These are phyloP conservation scores for Penicillium malachiteum DNA, from an alignment of 495 filamentous ascomycete genomes.

Conservation along the genomic window DNA sequence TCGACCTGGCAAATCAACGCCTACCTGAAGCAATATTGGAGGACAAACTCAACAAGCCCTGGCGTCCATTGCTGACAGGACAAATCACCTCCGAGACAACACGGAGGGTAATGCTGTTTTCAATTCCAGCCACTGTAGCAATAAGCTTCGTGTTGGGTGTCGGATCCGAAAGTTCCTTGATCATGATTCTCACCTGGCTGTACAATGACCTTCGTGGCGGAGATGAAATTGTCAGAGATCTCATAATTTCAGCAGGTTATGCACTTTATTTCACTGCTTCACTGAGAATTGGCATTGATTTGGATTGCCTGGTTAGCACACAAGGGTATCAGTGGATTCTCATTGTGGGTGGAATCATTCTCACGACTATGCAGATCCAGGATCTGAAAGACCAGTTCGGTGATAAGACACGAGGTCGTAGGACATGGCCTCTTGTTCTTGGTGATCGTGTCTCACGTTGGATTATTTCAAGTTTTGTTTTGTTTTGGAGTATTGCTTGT, in stretches of 20 bases:
- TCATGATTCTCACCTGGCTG: slow-evolving; percentile 44
- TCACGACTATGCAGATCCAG: slow-evolving; percentile 53
- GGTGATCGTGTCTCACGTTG: slow-evolving; percentile 45
- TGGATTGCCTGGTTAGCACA: slow-evolving; percentile 14
- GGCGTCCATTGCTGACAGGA: too few relatives aligned
- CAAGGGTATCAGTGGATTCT: slow-evolving; percentile 37
- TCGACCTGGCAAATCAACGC: too few relatives aligned
- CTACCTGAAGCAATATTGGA: too few relatives aligned
- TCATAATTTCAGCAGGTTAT: slow-evolving; percentile 40
- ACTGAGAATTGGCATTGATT: too few relatives aligned
- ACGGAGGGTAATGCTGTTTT: too few relatives aligned
- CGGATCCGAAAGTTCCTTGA: neutral
- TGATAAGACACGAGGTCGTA: slow-evolving; percentile 41
- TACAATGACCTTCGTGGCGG: slow-evolving; percentile 56
- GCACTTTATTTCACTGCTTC: slow-evolving; percentile 19
- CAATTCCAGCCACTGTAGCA: too few relatives aligned
- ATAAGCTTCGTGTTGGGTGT: too few relatives aligned
- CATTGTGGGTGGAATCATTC: slow-evolving; percentile 43
- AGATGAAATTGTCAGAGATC: slow-evolving; percentile 46
- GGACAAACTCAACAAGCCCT: too few relatives aligned
- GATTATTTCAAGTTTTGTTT: slow-evolving; percentile 34
- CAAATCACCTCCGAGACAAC: too few relatives aligned
- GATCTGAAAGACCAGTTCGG: slow-evolving; percentile 51
- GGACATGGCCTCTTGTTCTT: slow-evolving; percentile 39
- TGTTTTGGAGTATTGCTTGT: slow-evolving; percentile 42